These are phyloP conservation scores for Aspergillus pseudotamarii DNA, from an alignment of 2,329 filamentous ascomycete genomes.

Conservation along the genomic window DNA sequence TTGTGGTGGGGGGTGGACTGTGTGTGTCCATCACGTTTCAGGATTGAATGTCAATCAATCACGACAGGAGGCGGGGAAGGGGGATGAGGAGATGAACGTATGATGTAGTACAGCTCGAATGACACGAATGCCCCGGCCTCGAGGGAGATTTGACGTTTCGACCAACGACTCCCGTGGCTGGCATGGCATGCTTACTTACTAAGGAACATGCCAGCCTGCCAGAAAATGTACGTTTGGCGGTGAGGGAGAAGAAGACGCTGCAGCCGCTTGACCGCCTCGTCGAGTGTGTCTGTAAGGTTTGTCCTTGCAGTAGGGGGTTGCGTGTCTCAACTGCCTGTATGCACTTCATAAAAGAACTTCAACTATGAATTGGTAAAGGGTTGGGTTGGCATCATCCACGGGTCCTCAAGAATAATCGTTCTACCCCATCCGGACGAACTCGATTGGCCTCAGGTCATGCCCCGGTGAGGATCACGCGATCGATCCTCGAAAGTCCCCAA, in stretches of 20 bases:
- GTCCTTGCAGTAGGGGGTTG: conserved; percentile 4
- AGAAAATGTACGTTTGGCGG: conserved; percentile 1
- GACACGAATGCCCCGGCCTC: background rate
- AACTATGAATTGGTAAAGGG: background rate
- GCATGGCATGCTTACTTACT: background rate
- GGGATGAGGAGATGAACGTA: no score
- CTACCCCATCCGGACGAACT: background rate
- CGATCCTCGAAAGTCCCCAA: background rate
- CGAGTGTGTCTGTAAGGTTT: conserved; percentile 7
- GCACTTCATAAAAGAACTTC: background rate
- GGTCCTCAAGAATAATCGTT: background rate
- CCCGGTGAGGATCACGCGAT: conserved; percentile 1
- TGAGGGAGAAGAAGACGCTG: background rate
- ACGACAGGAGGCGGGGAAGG: background rate
- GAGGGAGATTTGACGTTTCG: background rate
- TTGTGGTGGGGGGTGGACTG: no score
- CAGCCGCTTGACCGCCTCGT: conserved; percentile 2
- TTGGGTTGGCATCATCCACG: background rate
- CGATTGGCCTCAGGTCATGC: background rate
- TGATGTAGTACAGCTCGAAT: no score
- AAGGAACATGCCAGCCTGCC: background rate
- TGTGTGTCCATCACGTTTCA: background rate
- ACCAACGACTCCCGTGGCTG: conserved; percentile 1
- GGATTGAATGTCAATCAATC: background rate
- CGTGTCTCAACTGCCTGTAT: background rate